phyloP scores from a whole-genome alignment of 2,329 filamentous ascomycete species.

The Coniochaeta prunicola region DNA sequence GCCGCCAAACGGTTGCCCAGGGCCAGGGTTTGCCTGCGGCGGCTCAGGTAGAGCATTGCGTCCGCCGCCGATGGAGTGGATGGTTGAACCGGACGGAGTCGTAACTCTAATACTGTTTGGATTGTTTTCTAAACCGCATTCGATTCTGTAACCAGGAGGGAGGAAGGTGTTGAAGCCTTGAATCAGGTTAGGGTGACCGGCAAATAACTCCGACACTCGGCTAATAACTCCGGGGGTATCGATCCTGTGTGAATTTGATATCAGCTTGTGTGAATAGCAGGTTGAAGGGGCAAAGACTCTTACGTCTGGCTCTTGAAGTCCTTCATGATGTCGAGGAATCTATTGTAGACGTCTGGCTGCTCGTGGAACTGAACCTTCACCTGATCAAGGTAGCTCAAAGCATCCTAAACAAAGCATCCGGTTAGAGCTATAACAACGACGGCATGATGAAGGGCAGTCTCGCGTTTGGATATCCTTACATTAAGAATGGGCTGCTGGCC shows the following conservation, averaged over 20 bases:
- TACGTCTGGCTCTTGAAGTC: constrained; percentile 97
- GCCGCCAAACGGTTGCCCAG: constrained; percentile 38
- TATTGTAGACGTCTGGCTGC: constrained; percentile 94
- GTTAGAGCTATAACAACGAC: neutral
- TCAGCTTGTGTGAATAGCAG: constrained; percentile 7
- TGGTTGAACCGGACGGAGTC: constrained; percentile 94
- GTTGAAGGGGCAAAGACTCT: constrained; percentile 25
- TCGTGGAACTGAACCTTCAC: constrained; percentile 98
- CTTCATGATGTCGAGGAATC: constrained; percentile 98
- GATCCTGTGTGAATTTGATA: constrained; percentile 46
- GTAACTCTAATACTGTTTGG: constrained; percentile 95
- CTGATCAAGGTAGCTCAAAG: constrained; percentile 92
- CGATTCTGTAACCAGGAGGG: constrained; percentile 90
- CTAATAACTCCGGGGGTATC: constrained; percentile 97
- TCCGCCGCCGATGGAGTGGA: constrained; percentile 67
- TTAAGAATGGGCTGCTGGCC: constrained; percentile 81
- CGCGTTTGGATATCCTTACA: constrained; percentile 32
- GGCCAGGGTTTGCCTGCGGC: constrained; percentile 25
- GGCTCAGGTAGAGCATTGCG: constrained; percentile 40
- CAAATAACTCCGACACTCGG: constrained; percentile 89
- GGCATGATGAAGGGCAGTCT: neutral
- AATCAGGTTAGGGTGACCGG: constrained; percentile 89
- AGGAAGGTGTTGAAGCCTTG: constrained; percentile 98
- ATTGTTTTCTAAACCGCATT: constrained; percentile 89
- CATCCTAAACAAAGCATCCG: constrained; percentile 38